phyloP scores from a whole-genome alignment of 169 alveolate genomes.

The Cryptosporidium bovis region DNA sequence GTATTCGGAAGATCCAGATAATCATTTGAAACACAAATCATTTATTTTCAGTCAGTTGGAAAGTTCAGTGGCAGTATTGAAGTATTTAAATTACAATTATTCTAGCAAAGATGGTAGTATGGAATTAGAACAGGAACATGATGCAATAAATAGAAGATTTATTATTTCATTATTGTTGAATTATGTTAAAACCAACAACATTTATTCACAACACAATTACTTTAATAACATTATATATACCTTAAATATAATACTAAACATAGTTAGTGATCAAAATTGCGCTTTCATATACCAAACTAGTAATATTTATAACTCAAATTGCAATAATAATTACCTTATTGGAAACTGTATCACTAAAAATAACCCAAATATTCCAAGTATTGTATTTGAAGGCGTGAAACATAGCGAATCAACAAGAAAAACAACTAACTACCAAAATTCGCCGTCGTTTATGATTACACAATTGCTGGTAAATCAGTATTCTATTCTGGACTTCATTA shows the following conservation, averaged over 20 bases:
- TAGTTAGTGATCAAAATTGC: not conserved
- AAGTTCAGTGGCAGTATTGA: not conserved
- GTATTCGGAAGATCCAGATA: conserved; percentile 35
- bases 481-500: conserved; percentile 40
- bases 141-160: conserved; percentile 53
- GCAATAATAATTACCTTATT: not conserved
- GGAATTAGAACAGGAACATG: conserved; percentile 60
- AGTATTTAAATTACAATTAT: not conserved
- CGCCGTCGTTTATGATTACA: not conserved
- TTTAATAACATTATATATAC: conserved; percentile 5
- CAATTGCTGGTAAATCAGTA: conserved; percentile 37
- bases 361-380: not conserved
- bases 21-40: not conserved
- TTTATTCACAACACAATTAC: conserved; percentile 50
- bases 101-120: not conserved
- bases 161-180: conserved; percentile 25
- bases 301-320: not conserved
- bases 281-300: not conserved
- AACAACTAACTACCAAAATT: too few relatives aligned
- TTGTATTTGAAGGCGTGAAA: not conserved
- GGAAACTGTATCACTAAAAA: not conserved
- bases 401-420: not conserved
- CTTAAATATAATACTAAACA: conserved; percentile 19
- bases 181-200: conserved; percentile 29
- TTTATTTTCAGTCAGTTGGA: conserved; percentile 24